Conservation (phyloP, 257 asterid species). For the Voacanga thouarsii region DNA sequence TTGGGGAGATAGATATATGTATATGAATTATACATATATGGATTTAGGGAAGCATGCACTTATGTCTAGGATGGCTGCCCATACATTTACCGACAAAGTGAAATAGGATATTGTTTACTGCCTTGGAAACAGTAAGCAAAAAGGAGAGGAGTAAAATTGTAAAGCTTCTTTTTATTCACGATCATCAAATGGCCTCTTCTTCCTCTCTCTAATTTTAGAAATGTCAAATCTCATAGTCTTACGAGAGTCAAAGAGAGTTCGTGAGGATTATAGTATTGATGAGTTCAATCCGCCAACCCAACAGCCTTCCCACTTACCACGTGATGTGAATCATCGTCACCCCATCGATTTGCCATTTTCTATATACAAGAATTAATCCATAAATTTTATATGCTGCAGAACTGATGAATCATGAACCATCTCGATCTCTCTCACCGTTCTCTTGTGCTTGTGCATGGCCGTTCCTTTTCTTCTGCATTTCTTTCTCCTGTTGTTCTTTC, state of each 20-base stretch:
- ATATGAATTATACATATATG: background rate
- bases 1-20: background rate
- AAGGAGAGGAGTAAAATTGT: slow-evolving; percentile 16
- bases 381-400: too few relatives aligned
- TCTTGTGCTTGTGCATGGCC: background rate
- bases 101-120: slow-evolving; percentile 34
- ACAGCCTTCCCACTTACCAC: slow-evolving; percentile 16
- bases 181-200: background rate
- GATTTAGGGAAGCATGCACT: slow-evolving; percentile 15
- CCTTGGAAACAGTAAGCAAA: slow-evolving; percentile 32
- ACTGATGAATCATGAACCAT: too few relatives aligned
- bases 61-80: slow-evolving; percentile 25
- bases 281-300: slow-evolving; percentile 13
- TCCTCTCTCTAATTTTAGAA: slow-evolving; percentile 5
- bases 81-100: slow-evolving; percentile 45
- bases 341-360: background rate
- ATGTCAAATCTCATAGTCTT: slow-evolving; percentile 1
- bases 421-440: background rate
- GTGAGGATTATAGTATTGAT: background rate
- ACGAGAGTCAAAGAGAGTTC: background rate
- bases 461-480: background rate
- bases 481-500: background rate
- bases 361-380: too few relatives aligned
- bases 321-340: slow-evolving; percentile 11
- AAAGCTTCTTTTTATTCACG: slow-evolving; percentile 8